Conservation (phyloP, 179 eudicot species). For the Beta corolliflora region DNA sequence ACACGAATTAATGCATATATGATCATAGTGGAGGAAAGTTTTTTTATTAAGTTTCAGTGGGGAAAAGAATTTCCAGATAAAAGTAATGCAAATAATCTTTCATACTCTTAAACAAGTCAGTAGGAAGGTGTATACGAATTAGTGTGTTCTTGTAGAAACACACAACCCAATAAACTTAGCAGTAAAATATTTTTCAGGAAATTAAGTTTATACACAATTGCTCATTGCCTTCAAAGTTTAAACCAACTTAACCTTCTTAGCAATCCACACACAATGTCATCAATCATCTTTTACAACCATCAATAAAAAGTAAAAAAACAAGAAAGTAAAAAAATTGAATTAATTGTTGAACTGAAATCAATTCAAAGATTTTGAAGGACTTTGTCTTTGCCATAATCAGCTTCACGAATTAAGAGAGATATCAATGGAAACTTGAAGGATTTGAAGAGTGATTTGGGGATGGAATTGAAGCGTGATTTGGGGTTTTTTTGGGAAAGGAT, state of each 20-base stretch:
- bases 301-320: neutral
- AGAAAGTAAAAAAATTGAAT: no score
- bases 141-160: neutral
- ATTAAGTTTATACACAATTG: neutral
- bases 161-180: neutral
- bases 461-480: no score
- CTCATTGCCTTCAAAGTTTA: neutral
- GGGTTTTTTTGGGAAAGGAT: no score
- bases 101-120: neutral
- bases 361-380: no score
- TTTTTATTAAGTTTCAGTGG: no score
- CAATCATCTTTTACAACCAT: neutral
- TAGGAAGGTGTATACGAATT: neutral
- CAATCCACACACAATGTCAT: neutral
- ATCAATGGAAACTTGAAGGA: no score
- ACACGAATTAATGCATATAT: neutral
- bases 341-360: no score
- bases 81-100: no score
- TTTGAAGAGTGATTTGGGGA: no score
- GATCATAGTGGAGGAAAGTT: neutral
- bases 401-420: no score
- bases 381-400: no score
- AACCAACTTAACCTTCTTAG: neutral
- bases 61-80: no score
- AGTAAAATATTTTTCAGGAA: neutral